These are phyloP conservation scores for Voacanga thouarsii DNA, from an alignment of 257 asterid genomes.

Conservation along the genomic window DNA sequence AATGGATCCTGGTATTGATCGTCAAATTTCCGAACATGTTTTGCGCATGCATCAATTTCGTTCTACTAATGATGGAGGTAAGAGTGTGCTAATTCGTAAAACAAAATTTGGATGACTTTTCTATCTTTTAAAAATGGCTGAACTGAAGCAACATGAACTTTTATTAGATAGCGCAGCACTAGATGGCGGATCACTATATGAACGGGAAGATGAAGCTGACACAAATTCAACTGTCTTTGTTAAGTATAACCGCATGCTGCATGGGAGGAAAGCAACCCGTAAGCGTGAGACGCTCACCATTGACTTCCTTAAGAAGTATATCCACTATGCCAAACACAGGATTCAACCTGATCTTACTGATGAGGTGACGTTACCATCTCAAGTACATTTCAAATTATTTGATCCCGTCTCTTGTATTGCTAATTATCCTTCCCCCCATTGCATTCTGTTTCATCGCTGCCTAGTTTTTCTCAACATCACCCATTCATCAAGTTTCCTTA, in stretches of 20 bases:
- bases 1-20: constrained; percentile 95
- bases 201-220: constrained; percentile 64
- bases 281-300: constrained; percentile 78
- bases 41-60: constrained; percentile 86
- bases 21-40: constrained; percentile 85
- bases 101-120: constrained; percentile 10
- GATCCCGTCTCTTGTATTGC: neutral
- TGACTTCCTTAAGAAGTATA: constrained; percentile 85
- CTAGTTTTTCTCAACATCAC: neutral
- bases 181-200: constrained; percentile 50
- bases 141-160: constrained; percentile 18
- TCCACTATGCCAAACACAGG: constrained; percentile 83
- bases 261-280: constrained; percentile 63
- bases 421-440: neutral
- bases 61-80: constrained; percentile 73
- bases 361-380: constrained; percentile 51
- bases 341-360: constrained; percentile 93
- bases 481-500: neutral
- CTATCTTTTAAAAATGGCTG: constrained; percentile 4
- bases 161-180: constrained; percentile 48
- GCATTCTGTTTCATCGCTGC: neutral
- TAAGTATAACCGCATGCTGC: constrained; percentile 79
- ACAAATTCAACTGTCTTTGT: constrained; percentile 68
- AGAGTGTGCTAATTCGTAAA: constrained; percentile 5
- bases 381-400: neutral